Evolutionary conservation across 371 early-diverging fungal genomes (phyloP), one percentile per base, ranked within the genome.

Genomic region (Capillidium heterosporum): DNA sequence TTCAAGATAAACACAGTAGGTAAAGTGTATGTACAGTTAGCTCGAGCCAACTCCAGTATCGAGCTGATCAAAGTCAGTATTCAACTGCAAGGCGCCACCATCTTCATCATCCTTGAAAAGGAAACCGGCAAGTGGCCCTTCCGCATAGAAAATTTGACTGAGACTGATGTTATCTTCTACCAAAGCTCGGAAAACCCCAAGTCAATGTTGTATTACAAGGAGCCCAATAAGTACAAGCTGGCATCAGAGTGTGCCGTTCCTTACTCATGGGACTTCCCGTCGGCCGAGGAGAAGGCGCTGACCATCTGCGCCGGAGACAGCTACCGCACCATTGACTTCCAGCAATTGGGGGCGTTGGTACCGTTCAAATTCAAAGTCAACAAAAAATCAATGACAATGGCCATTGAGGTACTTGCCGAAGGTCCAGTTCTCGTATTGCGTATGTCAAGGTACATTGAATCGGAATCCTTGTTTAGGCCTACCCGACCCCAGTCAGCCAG

Each of bases 251-350:
- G 78, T 60, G 66, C 81, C 1, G 68, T 82, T 58, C 74, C 80
- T n/a, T 98, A 94, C 58, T 83, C 97, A 0, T 95, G 95, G 93
- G 98, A 98, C 60, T 68, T 79, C 57, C 98, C 97, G 19, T 80
- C 86, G 8, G 66, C 77, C 2, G 69, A 72, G 24, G 73, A 78
- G n/a, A 93, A 91, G 62, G 67, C 74, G 8, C 64, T 94, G 40
- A 80, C 83, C 17, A 50, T 94, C 26, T 70, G 67, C 27, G 80
- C 86, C 4, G 77, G 80, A 56, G 87, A 84, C 8, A 65, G 71
- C 5, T 82, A 87, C 54, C 72, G 91, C 31, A 73, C 78, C 11
- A 77, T 94, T 48, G 88, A 86, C 48, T 57, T 91, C 35, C 82
- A 86, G 61, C 92, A 94, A 64, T 90, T 97, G 53, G 98, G 95